Percentiles rank a stretch among this genome's conserved stretches.
Evolutionary conservation across 257 asterid species (phyloP).

Genomic region (Lithospermum erythrorhizon): DNA sequence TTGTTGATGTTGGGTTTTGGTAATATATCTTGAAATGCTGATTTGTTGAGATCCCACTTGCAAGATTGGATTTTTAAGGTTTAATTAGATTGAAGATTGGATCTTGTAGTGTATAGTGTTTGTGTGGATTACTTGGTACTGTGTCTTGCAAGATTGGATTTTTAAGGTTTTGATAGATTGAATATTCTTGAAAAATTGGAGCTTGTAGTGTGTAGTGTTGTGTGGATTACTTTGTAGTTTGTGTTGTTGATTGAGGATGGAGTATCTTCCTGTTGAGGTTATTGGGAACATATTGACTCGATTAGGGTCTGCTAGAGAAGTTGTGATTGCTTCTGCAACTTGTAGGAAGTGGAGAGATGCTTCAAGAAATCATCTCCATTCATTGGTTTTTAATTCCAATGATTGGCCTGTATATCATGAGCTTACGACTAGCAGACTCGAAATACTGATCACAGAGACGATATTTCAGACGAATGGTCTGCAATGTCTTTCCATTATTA

Average conservation of each 20-base stretch:
- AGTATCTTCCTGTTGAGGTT: constrained; percentile 85
- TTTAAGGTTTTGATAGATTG: background rate
- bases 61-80: background rate
- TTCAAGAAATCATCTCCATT: constrained; percentile 69
- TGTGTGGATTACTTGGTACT: background rate
- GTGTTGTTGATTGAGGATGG: constrained; percentile 31
- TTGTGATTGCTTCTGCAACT: constrained; percentile 78
- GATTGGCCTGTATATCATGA: constrained; percentile 85
- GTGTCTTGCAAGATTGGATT: background rate
- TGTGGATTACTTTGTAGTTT: background rate
- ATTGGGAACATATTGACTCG: constrained; percentile 74
- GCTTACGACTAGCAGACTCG: constrained; percentile 45
- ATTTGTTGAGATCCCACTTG: background rate
- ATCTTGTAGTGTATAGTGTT: no score
- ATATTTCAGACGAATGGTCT: constrained; percentile 67
- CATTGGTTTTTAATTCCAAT: constrained; percentile 55
- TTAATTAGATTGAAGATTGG: no score
- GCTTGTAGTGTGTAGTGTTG: background rate
- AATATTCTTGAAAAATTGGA: background rate
- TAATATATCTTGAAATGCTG: background rate
- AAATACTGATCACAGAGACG: constrained; percentile 72
- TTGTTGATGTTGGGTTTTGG: no score
- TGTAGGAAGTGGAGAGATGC: constrained; percentile 85
- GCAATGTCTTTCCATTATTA: constrained; percentile 51
- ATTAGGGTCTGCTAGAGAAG: constrained; percentile 75